A percentile compares a stretch with the other conserved stretches of the same genome.
These are phyloP conservation scores for Herpotrichia juniperi DNA, from an alignment of 2,329 filamentous ascomycete genomes.

Conservation along the genomic window DNA sequence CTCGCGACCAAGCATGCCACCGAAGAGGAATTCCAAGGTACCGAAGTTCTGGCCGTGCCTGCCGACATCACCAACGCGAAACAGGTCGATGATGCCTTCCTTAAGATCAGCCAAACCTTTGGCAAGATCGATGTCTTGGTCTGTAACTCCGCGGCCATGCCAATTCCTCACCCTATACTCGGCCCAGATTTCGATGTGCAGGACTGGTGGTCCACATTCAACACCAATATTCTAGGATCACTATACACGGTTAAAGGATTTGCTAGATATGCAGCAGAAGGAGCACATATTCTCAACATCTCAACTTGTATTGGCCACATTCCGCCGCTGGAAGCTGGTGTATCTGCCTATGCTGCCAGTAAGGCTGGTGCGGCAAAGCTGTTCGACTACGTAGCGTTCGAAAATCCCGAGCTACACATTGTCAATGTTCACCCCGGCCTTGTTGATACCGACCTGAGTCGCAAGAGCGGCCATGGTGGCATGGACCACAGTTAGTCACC, in stretches of 20 bases:
- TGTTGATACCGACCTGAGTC: conserved; percentile 42
- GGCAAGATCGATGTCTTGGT: conserved; percentile 14
- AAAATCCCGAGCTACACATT: conserved; percentile 46
- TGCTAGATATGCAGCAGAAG: conserved; percentile 9
- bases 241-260: conserved; percentile 17
- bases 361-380: conserved; percentile 44
- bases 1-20: conserved; percentile 29
- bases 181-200: conserved; percentile 11
- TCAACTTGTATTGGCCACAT: conserved; percentile 12
- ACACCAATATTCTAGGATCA: conserved; percentile 19
- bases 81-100: conserved; percentile 11
- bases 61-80: conserved; percentile 12
- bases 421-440: conserved; percentile 49
- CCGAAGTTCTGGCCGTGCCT: conserved; percentile 11
- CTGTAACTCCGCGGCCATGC: conserved; percentile 11
- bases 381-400: conserved; percentile 41
- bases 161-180: conserved; percentile 4
- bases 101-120: conserved; percentile 6
- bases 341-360: conserved; percentile 30
- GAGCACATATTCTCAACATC: conserved; percentile 19
- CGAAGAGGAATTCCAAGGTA: conserved; percentile 34
- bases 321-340: conserved; percentile 6
- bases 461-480: conserved; percentile 3
- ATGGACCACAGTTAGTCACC: conserved; percentile 18
- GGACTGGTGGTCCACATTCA: conserved; percentile 5